phyloP scores from a whole-genome alignment of 805 yeast species.

The Ogataea degrootiae region DNA sequence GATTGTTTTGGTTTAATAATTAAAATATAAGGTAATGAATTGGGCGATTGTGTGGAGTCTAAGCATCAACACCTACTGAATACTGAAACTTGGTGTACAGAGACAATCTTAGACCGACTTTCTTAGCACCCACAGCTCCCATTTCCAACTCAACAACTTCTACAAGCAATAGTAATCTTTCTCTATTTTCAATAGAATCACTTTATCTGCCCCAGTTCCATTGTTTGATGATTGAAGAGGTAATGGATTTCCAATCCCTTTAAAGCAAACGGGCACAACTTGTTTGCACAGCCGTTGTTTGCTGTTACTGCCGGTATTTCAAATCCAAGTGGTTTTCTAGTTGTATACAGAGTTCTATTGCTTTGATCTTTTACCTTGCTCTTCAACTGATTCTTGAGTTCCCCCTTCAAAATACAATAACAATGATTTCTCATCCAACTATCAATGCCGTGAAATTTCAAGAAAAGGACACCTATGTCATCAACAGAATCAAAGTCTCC shows the following conservation, averaged over 20 bases:
- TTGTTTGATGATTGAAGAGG: slow-evolving; percentile 22
- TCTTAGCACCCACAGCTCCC: slow-evolving; percentile 47
- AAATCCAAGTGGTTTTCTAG: too few relatives aligned
- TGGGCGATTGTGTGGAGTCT: slow-evolving; percentile 31
- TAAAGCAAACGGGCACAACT: too few relatives aligned
- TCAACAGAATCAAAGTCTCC: slow-evolving; percentile 17
- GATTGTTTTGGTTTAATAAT: slow-evolving; percentile 29
- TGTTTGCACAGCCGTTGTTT: too few relatives aligned
- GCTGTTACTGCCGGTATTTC: too few relatives aligned
- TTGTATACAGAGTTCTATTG: too few relatives aligned
- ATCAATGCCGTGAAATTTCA: not conserved
- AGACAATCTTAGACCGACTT: slow-evolving; percentile 44
- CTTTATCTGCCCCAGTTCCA: slow-evolving; percentile 43
- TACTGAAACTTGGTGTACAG: slow-evolving; percentile 40
- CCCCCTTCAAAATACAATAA: not conserved
- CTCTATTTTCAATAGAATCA: slow-evolving; percentile 40
- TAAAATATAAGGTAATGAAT: slow-evolving; percentile 24
- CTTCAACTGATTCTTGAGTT: too few relatives aligned
- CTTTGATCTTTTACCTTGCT: too few relatives aligned
- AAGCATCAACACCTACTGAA: slow-evolving; percentile 32
- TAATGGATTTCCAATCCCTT: too few relatives aligned
- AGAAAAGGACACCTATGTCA: slow-evolving; percentile 13
- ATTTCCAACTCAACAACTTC: slow-evolving; percentile 48
- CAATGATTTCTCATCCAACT: not conserved
- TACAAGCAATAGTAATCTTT: slow-evolving; percentile 28